A percentile compares a stretch with the other conserved stretches of the same genome.
Conservation (phyloP, 2,329 filamentous ascomycete species). For the Rhynchosporium graminicola region DNA sequence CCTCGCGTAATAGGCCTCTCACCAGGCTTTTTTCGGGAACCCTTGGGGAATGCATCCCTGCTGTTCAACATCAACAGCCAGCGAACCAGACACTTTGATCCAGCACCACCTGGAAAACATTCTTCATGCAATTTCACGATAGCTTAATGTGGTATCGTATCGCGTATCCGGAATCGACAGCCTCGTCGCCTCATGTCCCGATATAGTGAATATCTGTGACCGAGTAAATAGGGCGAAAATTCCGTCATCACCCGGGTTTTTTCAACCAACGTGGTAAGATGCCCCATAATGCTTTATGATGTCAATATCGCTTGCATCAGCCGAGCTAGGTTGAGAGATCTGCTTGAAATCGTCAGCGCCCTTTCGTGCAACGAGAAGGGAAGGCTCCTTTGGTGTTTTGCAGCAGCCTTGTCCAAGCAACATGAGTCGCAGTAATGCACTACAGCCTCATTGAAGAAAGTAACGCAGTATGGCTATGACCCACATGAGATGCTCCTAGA, state of each 20-base stretch:
- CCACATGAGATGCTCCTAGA: background rate
- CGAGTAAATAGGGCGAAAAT: background rate
- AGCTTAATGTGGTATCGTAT: background rate
- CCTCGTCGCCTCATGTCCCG: background rate
- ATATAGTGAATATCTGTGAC: background rate
- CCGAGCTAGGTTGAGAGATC: background rate
- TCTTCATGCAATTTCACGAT: background rate
- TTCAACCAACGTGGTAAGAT: background rate
- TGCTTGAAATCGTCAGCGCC: background rate
- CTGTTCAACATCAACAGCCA: background rate
- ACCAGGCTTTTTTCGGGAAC: too few species aligned
- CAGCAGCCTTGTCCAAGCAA: background rate
- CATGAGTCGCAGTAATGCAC: slow-evolving; percentile 2
- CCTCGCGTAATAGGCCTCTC: too few species aligned
- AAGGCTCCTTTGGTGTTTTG: background rate
- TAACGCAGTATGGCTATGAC: background rate
- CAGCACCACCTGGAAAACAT: background rate
- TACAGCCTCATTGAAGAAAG: background rate
- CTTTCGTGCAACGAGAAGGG: background rate
- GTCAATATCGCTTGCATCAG: background rate
- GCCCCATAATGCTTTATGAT: background rate
- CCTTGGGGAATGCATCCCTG: background rate
- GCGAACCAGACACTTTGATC: too few species aligned
- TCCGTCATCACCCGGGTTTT: background rate
- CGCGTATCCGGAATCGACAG: background rate